Percentiles rank a stretch among this genome's conserved stretches.
These are phyloP conservation scores for Vitellaria paradoxa DNA, from an alignment of 179 eudicot species.

Conservation along the genomic window DNA sequence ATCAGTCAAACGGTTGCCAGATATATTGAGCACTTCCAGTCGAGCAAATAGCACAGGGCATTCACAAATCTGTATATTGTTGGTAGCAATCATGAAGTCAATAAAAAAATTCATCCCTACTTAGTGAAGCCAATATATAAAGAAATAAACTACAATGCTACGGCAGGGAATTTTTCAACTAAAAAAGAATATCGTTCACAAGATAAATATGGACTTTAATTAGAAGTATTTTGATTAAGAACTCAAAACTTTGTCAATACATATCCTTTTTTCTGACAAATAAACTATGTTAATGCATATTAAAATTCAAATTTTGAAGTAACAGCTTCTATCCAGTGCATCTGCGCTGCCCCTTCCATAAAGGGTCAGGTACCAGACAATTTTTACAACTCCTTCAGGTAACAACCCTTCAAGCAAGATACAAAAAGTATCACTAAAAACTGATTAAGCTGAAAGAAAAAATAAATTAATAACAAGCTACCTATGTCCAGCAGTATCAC, in stretches of 20 bases:
- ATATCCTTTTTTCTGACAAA: no score
- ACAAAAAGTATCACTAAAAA: not conserved
- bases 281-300: not conserved
- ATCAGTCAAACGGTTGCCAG: conserved; percentile 94
- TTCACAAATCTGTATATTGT: conserved; percentile 69
- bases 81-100: not conserved
- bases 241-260: not conserved
- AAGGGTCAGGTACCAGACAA: not conserved
- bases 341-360: not conserved
- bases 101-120: not conserved
- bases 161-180: not conserved
- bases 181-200: not conserved
- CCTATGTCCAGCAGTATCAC: not conserved
- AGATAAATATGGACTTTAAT: not conserved
- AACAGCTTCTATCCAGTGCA: not conserved
- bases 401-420: no score
- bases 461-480: not conserved
- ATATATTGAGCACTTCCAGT: conserved; percentile 87
- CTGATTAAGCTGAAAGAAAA: not conserved
- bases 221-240: not conserved
- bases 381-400: not conserved
- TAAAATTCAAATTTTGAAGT: not conserved
- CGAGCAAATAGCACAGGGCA: conserved; percentile 79
- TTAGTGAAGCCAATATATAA: not conserved
- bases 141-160: not conserved